These are phyloP conservation scores for Claviceps sp. DNA, from an alignment of 2,329 filamentous ascomycete species.

Conservation along the genomic window DNA sequence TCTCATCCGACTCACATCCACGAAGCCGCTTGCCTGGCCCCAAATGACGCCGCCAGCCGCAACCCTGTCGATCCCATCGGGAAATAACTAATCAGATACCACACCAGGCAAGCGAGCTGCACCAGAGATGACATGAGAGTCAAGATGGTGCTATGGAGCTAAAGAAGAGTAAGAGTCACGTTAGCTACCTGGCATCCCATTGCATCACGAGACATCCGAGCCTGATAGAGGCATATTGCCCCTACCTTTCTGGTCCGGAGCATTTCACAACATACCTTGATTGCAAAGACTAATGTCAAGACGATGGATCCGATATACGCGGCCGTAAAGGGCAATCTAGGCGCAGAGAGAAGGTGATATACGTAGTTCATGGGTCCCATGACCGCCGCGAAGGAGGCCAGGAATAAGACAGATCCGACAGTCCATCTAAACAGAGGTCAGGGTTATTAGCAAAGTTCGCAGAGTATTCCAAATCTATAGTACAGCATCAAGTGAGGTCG, in stretches of 20 bases:
- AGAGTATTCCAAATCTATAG: not conserved
- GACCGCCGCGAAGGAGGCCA: conserved; percentile 83
- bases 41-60: conserved; percentile 75
- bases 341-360: conserved; percentile 70
- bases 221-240: not conserved
- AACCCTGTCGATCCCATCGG: conserved; percentile 89
- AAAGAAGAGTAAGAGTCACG: conserved; percentile 7
- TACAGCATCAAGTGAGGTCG: not conserved
- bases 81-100: conserved; percentile 96
- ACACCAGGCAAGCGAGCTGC: conserved; percentile 70
- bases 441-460: conserved; percentile 13
- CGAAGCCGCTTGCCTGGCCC: conserved; percentile 66
- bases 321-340: conserved; percentile 81
- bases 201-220: no score
- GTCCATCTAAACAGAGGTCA: conserved; percentile 53
- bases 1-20: conserved; percentile 52
- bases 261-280: conserved; percentile 57
- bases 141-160: conserved; percentile 75
- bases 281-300: conserved; percentile 80
- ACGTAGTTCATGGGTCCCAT: conserved; percentile 81
- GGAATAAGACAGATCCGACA: conserved; percentile 78
- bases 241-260: not conserved
- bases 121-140: conserved; percentile 74
- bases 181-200: not conserved
- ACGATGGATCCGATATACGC: conserved; percentile 90